Evolutionary conservation across 2,329 filamentous ascomycete species (phyloP).

Genomic region (Blumeria graminis): DNA sequence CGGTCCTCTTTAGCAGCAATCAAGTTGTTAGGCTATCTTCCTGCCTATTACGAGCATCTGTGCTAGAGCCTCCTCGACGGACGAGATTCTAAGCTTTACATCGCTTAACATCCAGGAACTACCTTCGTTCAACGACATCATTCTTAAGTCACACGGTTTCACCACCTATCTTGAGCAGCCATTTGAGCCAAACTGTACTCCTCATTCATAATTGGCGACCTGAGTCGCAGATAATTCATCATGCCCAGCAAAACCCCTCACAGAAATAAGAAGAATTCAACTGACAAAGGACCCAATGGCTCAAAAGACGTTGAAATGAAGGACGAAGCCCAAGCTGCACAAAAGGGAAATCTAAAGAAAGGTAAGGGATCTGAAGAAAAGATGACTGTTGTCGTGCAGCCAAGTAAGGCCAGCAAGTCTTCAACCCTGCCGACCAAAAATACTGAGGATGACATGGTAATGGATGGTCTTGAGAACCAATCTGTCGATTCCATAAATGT

Average conservation of each 20-base stretch:
- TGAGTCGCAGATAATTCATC: too few species aligned
- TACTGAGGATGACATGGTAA: slow-evolving; percentile 44
- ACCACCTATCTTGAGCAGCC: too few species aligned
- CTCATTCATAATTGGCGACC: too few species aligned
- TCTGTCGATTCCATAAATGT: slow-evolving; percentile 16
- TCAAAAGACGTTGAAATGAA: slow-evolving; percentile 50
- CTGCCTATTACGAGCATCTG: too few species aligned
- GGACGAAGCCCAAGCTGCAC: slow-evolving; percentile 31
- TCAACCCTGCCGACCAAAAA: slow-evolving; percentile 31
- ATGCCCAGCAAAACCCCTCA: slow-evolving; percentile 52
- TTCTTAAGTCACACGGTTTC: too few species aligned
- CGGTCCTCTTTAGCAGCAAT: too few species aligned
- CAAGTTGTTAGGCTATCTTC: too few species aligned
- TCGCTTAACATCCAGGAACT: too few species aligned
- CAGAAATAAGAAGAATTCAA: slow-evolving; percentile 40
- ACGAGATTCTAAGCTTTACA: too few species aligned
- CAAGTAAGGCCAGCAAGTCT: slow-evolving; percentile 37
- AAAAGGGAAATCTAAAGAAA: slow-evolving; percentile 41
- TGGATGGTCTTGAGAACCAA: slow-evolving; percentile 28
- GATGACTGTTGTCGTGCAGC: slow-evolving; percentile 62
- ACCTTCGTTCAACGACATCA: too few species aligned
- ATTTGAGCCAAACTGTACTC: too few species aligned
- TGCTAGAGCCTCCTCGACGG: too few species aligned
- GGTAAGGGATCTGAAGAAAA: slow-evolving; percentile 47
- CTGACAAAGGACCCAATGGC: slow-evolving; percentile 40